Percentiles rank a stretch among this genome's conserved stretches.
phyloP scores from a whole-genome alignment of 1,284 basidiomycete species.

The Porogramme epimiltina region DNA sequence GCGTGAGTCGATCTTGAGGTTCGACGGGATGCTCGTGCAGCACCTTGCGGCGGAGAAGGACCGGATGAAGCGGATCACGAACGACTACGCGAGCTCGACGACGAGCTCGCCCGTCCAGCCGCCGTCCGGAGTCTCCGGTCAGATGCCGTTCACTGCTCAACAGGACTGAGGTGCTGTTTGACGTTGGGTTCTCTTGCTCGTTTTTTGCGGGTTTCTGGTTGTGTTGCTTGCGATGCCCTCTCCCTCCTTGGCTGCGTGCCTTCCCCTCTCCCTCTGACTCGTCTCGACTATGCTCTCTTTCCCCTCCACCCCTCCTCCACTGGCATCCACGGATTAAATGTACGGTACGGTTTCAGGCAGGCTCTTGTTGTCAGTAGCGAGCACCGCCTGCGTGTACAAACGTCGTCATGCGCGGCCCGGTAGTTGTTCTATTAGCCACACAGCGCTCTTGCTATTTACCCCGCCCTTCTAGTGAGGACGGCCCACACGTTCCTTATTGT shows the following conservation, averaged over 20 bases:
- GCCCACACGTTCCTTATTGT: slow-evolving; percentile 20
- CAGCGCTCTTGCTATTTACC: slow-evolving; percentile 10
- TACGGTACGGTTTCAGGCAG: slow-evolving; percentile 11
- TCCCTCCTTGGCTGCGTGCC: not conserved
- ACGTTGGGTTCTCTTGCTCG: not conserved
- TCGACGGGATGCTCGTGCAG: slow-evolving; percentile 74
- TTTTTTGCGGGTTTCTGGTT: not conserved
- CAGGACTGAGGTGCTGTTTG: not conserved
- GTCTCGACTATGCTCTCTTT: not conserved
- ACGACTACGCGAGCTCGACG: slow-evolving; percentile 28
- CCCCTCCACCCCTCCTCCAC: not conserved
- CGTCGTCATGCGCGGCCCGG: slow-evolving; percentile 5
- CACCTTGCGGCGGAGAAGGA: slow-evolving; percentile 78
- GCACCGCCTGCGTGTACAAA: slow-evolving; percentile 1
- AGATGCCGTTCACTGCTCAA: slow-evolving; percentile 7
- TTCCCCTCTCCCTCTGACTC: not conserved
- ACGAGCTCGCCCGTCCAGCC: slow-evolving; percentile 18
- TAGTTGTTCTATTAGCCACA: slow-evolving; percentile 18
- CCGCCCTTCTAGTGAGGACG: slow-evolving; percentile 13
- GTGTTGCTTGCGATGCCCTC: not conserved
- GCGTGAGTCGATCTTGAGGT: slow-evolving; percentile 57
- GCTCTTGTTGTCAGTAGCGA: slow-evolving; percentile 6
- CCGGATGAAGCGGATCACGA: slow-evolving; percentile 70
- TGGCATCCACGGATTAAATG: not conserved
- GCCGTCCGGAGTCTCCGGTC: not conserved